Evolutionary conservation across 225 moss, liverwort and hornwort genomes (phyloP).

Genomic region (Straminergon stramineum): DNA sequence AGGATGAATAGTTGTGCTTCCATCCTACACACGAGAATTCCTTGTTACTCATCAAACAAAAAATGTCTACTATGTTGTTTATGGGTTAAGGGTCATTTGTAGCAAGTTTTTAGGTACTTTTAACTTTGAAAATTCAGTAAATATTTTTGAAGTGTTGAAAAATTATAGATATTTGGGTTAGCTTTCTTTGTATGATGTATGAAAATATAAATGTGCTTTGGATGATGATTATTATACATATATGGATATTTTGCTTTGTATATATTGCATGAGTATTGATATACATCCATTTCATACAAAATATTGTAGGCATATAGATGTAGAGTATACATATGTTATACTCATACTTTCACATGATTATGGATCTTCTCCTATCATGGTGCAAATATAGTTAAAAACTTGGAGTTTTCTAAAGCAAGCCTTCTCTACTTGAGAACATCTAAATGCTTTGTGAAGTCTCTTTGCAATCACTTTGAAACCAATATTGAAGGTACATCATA

Average conservation of each 20-base stretch:
- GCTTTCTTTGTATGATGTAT: background rate
- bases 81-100: background rate
- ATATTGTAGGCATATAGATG: too few relatives aligned
- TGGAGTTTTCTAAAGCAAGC: background rate
- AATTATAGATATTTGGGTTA: too few relatives aligned
- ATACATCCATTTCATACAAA: too few relatives aligned
- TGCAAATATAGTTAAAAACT: background rate
- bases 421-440: fast-evolving
- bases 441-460: background rate
- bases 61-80: too few relatives aligned
- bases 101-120: background rate
- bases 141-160: background rate
- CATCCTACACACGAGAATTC: too few relatives aligned
- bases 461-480: background rate
- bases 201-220: background rate
- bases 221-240: too few relatives aligned
- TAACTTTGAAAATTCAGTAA: background rate
- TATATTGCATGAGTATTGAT: background rate
- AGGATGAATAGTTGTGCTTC: too few relatives aligned
- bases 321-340: too few relatives aligned
- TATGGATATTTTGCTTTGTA: background rate
- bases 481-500: background rate
- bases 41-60: too few relatives aligned
- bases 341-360: background rate
- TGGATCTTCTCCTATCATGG: fast-evolving